A percentile compares a stretch with the other conserved stretches of the same genome.
Evolutionary conservation across 345 rosid species (phyloP).

Genomic region (Lenwebbia sp.): DNA sequence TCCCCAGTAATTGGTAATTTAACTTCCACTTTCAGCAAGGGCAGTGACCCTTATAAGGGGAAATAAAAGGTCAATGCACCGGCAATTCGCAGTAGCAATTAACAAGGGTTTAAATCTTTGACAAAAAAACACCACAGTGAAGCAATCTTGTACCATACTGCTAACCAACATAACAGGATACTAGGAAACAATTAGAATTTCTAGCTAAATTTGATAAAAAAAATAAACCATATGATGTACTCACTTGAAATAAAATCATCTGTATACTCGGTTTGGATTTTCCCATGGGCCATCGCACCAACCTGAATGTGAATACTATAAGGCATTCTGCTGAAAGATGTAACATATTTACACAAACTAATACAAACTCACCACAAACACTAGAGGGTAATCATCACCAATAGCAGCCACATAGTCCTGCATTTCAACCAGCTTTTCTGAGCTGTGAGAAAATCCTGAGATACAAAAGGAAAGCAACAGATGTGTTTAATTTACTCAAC

Average conservation of each 20-base stretch:
- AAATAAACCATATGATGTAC: not conserved
- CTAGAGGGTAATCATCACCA: conserved; percentile 45
- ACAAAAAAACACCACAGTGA: not conserved
- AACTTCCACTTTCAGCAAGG: not conserved
- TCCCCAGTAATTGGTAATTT: not conserved
- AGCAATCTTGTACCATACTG: not conserved
- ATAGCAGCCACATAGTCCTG: conserved; percentile 42
- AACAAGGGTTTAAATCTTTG: not conserved
- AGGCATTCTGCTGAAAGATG: not conserved
- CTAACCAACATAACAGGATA: not conserved
- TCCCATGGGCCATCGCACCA: conserved; percentile 94
- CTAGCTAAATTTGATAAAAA: not conserved
- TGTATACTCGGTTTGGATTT: conserved; percentile 40
- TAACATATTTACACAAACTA: not conserved
- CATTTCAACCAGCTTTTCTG: conserved; percentile 57
- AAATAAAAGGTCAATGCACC: not conserved
- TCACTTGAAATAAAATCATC: conserved; percentile 62
- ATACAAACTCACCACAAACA: conserved; percentile 70
- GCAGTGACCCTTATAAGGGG: not conserved
- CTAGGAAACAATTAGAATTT: not conserved
- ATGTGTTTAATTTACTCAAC: not conserved
- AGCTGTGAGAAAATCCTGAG: conserved; percentile 79
- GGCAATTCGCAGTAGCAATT: not conserved
- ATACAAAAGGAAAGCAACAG: not conserved
- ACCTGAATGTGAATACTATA: conserved; percentile 24